phyloP scores from a whole-genome alignment of 305 asterid genomes.

The Fraxinus albicans region DNA sequence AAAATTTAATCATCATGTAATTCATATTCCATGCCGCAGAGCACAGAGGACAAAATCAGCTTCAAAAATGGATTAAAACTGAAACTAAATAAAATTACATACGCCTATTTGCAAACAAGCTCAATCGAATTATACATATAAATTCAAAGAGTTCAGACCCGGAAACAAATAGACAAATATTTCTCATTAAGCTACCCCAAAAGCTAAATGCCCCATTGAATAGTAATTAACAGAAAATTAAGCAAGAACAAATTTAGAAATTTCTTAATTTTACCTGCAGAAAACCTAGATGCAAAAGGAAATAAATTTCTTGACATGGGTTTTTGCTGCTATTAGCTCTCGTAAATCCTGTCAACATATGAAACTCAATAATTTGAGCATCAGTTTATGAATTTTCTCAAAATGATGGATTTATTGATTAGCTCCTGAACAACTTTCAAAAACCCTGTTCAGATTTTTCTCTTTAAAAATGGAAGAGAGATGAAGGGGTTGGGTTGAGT shows the following conservation, averaged over 20 bases:
- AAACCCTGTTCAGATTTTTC: slow-evolving; percentile 21
- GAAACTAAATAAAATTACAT: background rate
- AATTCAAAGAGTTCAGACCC: slow-evolving; percentile 10
- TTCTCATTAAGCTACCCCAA: background rate
- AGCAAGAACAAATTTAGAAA: slow-evolving; percentile 2
- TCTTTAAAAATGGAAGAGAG: background rate
- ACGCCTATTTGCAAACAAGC: slow-evolving; percentile 12
- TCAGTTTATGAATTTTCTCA: background rate
- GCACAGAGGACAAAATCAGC: background rate
- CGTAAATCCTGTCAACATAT: slow-evolving; percentile 30
- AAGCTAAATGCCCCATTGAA: slow-evolving; percentile 1
- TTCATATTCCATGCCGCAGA: background rate
- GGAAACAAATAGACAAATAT: slow-evolving; percentile 14
- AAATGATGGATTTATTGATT: slow-evolving; percentile 5
- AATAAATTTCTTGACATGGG: slow-evolving; percentile 43
- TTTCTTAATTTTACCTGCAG: slow-evolving; percentile 37
- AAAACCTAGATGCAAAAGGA: slow-evolving; percentile 30
- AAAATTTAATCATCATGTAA: background rate
- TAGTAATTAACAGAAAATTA: background rate
- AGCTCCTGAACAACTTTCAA: slow-evolving; percentile 20
- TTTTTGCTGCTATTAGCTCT: slow-evolving; percentile 26
- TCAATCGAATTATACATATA: background rate
- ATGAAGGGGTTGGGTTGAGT: slow-evolving; percentile 7
- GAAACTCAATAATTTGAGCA: background rate
- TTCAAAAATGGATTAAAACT: background rate